Percentiles rank a stretch among this genome's conserved stretches.
These are phyloP conservation scores for Aschersonia sp. DNA, from an alignment of 2,329 filamentous ascomycete species.

Conservation along the genomic window DNA sequence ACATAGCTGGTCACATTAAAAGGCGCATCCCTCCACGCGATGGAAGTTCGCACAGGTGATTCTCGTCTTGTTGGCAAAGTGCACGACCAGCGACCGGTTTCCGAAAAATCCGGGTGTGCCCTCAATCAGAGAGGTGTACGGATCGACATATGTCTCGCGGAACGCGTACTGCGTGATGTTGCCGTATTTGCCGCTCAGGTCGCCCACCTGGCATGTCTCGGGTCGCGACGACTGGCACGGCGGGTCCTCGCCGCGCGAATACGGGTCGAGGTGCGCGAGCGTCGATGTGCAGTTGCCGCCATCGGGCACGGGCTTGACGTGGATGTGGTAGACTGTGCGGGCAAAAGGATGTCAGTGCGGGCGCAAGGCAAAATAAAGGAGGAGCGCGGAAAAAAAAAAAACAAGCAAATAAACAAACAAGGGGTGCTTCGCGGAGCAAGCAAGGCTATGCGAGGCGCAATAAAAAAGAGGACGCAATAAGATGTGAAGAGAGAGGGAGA, in stretches of 20 bases:
- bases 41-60: constrained; percentile 51
- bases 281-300: constrained; percentile 60
- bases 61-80: constrained; percentile 48
- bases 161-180: constrained; percentile 33
- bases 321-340: constrained; percentile 56
- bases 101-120: constrained; percentile 44
- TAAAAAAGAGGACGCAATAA: background rate
- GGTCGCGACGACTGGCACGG: constrained; percentile 43
- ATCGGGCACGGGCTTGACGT: constrained; percentile 45
- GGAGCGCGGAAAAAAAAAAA: too few species aligned
- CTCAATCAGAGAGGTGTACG: constrained; percentile 38
- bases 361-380: background rate
- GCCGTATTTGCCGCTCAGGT: constrained; percentile 62
- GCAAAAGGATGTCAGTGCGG: background rate
- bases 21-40: constrained; percentile 5
- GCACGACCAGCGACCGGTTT: constrained; percentile 49
- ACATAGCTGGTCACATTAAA: too few species aligned
- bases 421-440: too few species aligned
- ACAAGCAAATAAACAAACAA: too few species aligned
- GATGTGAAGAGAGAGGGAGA: background rate
- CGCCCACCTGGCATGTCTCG: constrained; percentile 59
- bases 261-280: constrained; percentile 57
- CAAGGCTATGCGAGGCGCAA: background rate
- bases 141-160: constrained; percentile 35
- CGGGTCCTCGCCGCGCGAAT: constrained; percentile 44